Conservation (phyloP, 2,329 filamentous ascomycete genomes). For the Penicillium sp. region DNA sequence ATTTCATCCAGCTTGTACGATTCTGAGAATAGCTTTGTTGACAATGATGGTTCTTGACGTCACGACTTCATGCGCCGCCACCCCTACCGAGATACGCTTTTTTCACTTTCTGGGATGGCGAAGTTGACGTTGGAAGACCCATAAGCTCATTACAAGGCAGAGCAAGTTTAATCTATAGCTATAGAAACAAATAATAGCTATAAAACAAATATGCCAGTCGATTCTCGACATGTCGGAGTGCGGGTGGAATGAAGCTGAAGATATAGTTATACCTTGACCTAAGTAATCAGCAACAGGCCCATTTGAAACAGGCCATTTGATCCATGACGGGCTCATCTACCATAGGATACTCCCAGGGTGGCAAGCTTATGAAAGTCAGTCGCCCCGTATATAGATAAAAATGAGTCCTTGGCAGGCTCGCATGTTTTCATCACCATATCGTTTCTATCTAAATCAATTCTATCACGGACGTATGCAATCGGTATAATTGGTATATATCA, state of each 20-base stretch:
- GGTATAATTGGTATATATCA: neutral
- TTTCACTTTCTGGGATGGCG: neutral
- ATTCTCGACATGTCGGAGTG: neutral
- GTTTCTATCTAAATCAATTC: neutral
- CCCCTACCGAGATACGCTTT: neutral
- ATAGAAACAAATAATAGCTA: neutral
- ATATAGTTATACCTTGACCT: neutral
- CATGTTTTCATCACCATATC: neutral
- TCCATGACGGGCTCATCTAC: conserved; percentile 8
- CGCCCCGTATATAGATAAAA: neutral
- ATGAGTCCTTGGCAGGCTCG: neutral
- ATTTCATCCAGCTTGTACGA: neutral
- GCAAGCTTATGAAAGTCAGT: conserved; percentile 8
- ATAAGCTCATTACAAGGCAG: neutral
- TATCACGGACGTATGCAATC: neutral
- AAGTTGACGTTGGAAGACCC: neutral
- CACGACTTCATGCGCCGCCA: conserved; percentile 13
- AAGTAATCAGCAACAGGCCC: neutral
- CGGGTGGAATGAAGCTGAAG: neutral
- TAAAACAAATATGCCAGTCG: neutral
- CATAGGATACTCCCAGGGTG: conserved; percentile 3
- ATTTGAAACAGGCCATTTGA: no score
- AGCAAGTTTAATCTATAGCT: neutral
- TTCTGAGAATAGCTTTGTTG: neutral
- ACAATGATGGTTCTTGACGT: conserved; percentile 13